These are phyloP conservation scores for Acidiella bohemica DNA, from an alignment of 495 filamentous ascomycete genomes.

Conservation along the genomic window DNA sequence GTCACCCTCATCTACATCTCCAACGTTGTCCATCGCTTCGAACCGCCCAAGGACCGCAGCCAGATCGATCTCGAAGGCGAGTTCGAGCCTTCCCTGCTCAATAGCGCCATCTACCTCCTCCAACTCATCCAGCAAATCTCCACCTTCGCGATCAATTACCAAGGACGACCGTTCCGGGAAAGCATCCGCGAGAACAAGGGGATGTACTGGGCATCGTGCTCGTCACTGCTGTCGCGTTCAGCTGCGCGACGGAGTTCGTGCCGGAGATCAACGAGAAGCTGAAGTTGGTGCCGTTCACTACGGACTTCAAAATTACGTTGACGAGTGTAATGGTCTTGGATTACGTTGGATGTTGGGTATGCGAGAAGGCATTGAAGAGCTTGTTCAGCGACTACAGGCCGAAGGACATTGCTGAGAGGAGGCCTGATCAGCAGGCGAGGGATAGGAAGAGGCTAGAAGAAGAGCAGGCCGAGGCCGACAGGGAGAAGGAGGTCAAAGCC, in stretches of 20 bases:
- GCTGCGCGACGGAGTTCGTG: slow-evolving; percentile 89
- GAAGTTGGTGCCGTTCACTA: slow-evolving; percentile 80
- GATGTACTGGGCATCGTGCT: slow-evolving; percentile 93
- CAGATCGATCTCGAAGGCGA: slow-evolving; percentile 87
- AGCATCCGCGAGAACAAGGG: slow-evolving; percentile 86
- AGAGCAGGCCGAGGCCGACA: slow-evolving; percentile 36
- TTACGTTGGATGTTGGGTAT: slow-evolving; percentile 73
- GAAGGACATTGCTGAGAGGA: slow-evolving; percentile 80
- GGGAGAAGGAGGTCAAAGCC: slow-evolving; percentile 9
- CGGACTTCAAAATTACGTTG: slow-evolving; percentile 79
- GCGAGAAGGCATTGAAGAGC: slow-evolving; percentile 77
- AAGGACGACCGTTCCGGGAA: slow-evolving; percentile 94
- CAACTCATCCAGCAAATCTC: slow-evolving; percentile 99
- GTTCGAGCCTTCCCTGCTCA: slow-evolving; percentile 86
- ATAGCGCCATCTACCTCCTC: slow-evolving; percentile 92
- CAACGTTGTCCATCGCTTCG: slow-evolving; percentile 65
- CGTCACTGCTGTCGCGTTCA: slow-evolving; percentile 81
- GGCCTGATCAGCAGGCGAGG: slow-evolving; percentile 73
- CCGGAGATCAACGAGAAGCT: slow-evolving; percentile 92
- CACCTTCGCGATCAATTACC: slow-evolving; percentile 99
- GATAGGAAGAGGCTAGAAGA: slow-evolving; percentile 53
- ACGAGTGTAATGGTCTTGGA: slow-evolving; percentile 78
- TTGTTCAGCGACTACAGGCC: slow-evolving; percentile 85
- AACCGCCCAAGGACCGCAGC: slow-evolving; percentile 49
- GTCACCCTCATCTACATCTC: slow-evolving; percentile 89